Evolutionary conservation across 495 filamentous ascomycete species (phyloP), one percentile per base, ranked within the genome.

Genomic region (Cudoniella acicularis): DNA sequence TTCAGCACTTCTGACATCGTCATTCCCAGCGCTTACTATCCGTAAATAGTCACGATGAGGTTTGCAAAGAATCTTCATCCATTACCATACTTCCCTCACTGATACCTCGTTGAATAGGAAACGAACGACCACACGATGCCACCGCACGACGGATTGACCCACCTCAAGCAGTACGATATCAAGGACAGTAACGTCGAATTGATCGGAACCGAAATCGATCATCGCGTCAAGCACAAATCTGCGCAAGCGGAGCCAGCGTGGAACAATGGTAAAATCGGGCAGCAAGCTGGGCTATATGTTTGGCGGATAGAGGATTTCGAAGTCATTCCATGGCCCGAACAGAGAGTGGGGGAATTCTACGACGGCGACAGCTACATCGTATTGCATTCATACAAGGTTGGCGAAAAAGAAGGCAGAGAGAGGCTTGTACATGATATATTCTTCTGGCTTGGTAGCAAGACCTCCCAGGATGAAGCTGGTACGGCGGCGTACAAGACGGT

Each of bases 401-500:
- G 73, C 13, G 71, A 71, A 45, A 68, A 69, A 26, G 61, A 68
- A 45, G 69, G 67, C 0, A 52, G 63, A 48, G 71, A 79, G 58
- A 78, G 79, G 57, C 65, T 85, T 17, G 70, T 70, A 23, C 78
- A 85, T 66, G 78, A 82, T 43, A 75, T 85, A 63, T 83, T 81
- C 72, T 83, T 84, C 74, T 86, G 80, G 80, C 76, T 85, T 3
- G 82, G 82, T 10, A 75, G 65, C 58, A 77, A 83, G 61, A 85
- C 82, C 0, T 75, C 79, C 9, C 82, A 84, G 66, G 83, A 87
- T 60, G 83, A 87, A 62, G 81, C 82, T 4, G 83, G 83, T 3
- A 81, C 80, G 0, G 83, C 83, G 1, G 83, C 83, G 6, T 87
- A 87, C 67, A 87, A 87, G 67, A 83, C 83, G 1, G 83, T 85